A percentile compares a stretch with the other conserved stretches of the same genome.
Conservation (phyloP, 331 rosid genomes). For the Quercus phellos region DNA sequence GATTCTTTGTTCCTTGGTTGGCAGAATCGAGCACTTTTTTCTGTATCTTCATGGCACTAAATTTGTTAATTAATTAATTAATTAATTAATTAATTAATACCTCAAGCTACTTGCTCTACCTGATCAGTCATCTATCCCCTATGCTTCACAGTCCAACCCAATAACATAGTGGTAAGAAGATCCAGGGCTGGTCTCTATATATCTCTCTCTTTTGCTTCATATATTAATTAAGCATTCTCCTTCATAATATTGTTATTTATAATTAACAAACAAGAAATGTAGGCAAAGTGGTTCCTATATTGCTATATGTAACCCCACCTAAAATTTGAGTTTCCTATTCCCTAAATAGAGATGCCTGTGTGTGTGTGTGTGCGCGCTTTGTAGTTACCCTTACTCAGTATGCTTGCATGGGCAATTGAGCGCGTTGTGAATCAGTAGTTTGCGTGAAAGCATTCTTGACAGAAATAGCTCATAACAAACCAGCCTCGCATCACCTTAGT, state of each 20-base stretch:
- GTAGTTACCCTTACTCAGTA: neutral
- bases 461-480: neutral
- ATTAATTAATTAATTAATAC: neutral
- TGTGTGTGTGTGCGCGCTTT: neutral
- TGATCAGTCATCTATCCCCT: too few relatives aligned
- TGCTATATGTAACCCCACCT: neutral
- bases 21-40: constrained; percentile 51
- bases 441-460: neutral
- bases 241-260: neutral
- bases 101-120: neutral
- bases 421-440: neutral
- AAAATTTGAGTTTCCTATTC: neutral
- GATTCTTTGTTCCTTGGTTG: constrained; percentile 44
- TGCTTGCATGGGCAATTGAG: neutral
- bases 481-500: neutral
- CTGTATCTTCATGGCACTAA: constrained; percentile 53
- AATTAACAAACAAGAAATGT: neutral
- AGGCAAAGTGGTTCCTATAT: neutral
- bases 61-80: too few relatives aligned
- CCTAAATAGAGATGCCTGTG: neutral
- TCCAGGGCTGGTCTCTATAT: neutral
- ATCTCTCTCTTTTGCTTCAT: neutral
- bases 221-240: neutral
- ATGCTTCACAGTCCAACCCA: neutral
- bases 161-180: neutral